Evolutionary conservation across 192 early-diverging fungal species (phyloP), one percentile per base, ranked within the genome.

Genomic region (Polychytrium aggregatum): DNA sequence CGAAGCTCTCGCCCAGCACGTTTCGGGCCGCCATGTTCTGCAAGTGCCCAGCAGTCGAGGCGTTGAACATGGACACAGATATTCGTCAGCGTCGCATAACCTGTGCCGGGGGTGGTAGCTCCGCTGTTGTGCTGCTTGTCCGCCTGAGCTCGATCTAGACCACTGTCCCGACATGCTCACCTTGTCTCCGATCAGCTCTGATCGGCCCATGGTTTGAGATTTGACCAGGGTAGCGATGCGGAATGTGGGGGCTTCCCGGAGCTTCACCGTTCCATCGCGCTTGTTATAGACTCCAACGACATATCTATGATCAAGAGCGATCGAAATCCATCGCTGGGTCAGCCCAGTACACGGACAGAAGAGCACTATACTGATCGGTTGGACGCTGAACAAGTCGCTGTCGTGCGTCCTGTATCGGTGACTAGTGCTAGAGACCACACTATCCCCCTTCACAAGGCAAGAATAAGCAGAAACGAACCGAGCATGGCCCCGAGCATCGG

Each of bases 1-100:
- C 94, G 59, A 98, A 98, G 16, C 84, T 78, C 58, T 90, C 77
- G 50, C 92, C 92, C 41, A 98, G 70, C 43, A 74, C 68, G 53
- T 82, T 86, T 44, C 87, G 71, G 16, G 86, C 86, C 41, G 62
- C 51, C 43, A 70, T 27, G 25, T 75, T 73, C 67, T 77, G n/a
- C n/a, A n/a, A n/a, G n/a, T n/a, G n/a, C n/a, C n/a, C n/a, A n/a
- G n/a, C n/a, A n/a, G n/a, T n/a, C n/a, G n/a, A n/a, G n/a, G n/a
- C n/a, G n/a, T n/a, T n/a, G n/a, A n/a, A n/a, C n/a, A n/a, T n/a
- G n/a, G n/a, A n/a, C n/a, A 52, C 25, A 24, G 37, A 28, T 4
- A 33, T 4, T 11, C 4, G 31, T 11, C 31, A 11, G 6, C 31
- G 11, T 11, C 4, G 31, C 31, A 33, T 4, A 4, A 8, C 6